These are phyloP conservation scores for Xylaria palmicola DNA, from an alignment of 495 filamentous ascomycete species.

Conservation along the genomic window DNA sequence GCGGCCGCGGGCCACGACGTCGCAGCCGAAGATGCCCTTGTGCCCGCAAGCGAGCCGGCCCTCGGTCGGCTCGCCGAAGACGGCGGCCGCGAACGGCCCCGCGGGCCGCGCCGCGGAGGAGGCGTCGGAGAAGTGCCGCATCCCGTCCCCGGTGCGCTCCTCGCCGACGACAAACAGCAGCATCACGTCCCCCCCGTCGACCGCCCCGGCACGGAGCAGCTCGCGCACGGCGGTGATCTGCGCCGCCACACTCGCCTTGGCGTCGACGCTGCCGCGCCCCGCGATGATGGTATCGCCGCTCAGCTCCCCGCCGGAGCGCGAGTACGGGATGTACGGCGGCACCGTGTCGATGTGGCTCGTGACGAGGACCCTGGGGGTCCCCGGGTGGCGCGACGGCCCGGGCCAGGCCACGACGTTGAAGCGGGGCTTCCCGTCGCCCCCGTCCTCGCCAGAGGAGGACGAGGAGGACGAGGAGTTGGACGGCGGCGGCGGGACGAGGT, in stretches of 20 bases:
- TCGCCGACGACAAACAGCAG: constrained; percentile 91
- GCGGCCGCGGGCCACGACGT: constrained; percentile 65
- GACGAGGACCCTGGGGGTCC: constrained; percentile 64
- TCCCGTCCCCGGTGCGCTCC: constrained; percentile 79
- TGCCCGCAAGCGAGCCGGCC: constrained; percentile 82
- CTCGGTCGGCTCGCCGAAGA: constrained; percentile 93
- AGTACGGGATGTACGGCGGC: constrained; percentile 71
- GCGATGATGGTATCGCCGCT: constrained; percentile 41
- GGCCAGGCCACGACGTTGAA: constrained; percentile 79
- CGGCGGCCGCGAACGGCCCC: constrained; percentile 54
- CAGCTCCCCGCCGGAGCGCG: constrained; percentile 45
- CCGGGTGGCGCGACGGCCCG: constrained; percentile 36
- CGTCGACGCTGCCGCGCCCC: constrained; percentile 86
- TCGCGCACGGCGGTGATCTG: constrained; percentile 68
- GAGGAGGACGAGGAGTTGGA: constrained; percentile 46
- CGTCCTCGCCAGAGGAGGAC: constrained; percentile 32
- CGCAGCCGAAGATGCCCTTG: constrained; percentile 73
- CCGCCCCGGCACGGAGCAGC: constrained; percentile 48
- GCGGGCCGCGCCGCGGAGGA: constrained; percentile 14
- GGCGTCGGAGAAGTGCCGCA: constrained; percentile 64
- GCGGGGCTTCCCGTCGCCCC: constrained; percentile 35
- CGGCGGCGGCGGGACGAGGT: constrained; percentile 63
- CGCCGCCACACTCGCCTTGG: constrained; percentile 82
- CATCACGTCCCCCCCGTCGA: constrained; percentile 53
- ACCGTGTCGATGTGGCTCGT: constrained; percentile 73